A percentile compares a stretch with the other conserved stretches of the same genome.
These are phyloP conservation scores for Micractinium conductrix DNA, from an alignment of 139 green algal species.

Conservation along the genomic window DNA sequence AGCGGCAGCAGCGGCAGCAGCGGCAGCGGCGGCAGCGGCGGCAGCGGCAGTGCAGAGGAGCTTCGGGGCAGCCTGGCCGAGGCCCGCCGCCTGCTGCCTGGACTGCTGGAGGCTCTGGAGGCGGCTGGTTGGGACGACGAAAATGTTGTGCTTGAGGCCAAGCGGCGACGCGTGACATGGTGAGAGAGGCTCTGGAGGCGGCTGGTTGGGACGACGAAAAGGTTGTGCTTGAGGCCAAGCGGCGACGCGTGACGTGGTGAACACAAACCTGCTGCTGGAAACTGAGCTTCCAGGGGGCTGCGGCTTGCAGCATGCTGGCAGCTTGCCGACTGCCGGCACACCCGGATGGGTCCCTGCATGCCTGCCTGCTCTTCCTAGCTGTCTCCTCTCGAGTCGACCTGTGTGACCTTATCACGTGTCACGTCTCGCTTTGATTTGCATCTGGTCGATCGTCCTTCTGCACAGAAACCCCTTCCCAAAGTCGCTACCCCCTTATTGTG, in stretches of 20 bases:
- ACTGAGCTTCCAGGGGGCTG: too few species aligned
- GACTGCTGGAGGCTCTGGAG: slow-evolving; percentile 49
- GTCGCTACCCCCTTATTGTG: too few species aligned
- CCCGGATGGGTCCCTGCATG: too few species aligned
- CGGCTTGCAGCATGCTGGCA: too few species aligned
- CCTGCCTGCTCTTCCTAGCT: too few species aligned
- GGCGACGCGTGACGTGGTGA: background rate
- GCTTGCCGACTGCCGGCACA: too few species aligned
- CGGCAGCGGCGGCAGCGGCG: background rate
- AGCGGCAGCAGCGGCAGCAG: background rate
- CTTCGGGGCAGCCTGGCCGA: background rate
- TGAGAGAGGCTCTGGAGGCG: slow-evolving; percentile 16
- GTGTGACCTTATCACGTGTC: too few species aligned
- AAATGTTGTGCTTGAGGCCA: slow-evolving; percentile 63
- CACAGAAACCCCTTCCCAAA: too few species aligned
- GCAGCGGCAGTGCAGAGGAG: background rate
- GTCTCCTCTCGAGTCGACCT: too few species aligned
- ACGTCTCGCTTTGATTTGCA: too few species aligned
- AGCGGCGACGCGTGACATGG: slow-evolving; percentile 44
- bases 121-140: slow-evolving; percentile 48
- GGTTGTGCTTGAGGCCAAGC: background rate
- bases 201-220: background rate
- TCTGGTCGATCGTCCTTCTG: too few species aligned
- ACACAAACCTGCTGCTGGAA: background rate
- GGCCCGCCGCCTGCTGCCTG: slow-evolving; percentile 33